These are phyloP conservation scores for Zymoseptoria crescenta DNA, from an alignment of 2,329 filamentous ascomycete genomes.

Conservation along the genomic window DNA sequence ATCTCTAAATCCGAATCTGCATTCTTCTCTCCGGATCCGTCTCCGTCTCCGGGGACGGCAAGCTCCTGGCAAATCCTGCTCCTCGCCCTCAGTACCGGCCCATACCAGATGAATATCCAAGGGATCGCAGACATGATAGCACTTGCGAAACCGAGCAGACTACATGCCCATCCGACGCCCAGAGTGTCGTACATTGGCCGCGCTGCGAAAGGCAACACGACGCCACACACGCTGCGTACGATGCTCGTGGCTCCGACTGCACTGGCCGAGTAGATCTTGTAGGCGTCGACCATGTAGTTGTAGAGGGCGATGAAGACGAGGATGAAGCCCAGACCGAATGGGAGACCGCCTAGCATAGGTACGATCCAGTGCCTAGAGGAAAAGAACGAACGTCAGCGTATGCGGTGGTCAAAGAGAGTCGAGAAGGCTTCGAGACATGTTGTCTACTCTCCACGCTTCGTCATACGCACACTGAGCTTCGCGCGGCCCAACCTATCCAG, in stretches of 20 bases:
- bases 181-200: conserved; percentile 56
- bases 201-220: conserved; percentile 44
- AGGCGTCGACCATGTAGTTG: conserved; percentile 44
- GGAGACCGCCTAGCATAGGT: conserved; percentile 43
- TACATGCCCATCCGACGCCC: conserved; percentile 60
- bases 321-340: conserved; percentile 43
- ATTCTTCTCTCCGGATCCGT: too few relatives aligned
- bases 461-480: conserved; percentile 31
- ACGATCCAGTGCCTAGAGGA: conserved; percentile 31
- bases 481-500: conserved; percentile 56
- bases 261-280: conserved; percentile 38
- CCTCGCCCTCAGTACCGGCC: conserved; percentile 46
- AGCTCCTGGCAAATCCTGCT: conserved; percentile 42
- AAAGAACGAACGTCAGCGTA: too few relatives aligned
- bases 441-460: too few relatives aligned
- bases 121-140: conserved; percentile 44
- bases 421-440: too few relatives aligned
- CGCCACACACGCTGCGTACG: conserved; percentile 54
- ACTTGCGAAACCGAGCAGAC: conserved; percentile 43
- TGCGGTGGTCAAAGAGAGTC: too few relatives aligned
- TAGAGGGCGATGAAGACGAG: conserved; percentile 40
- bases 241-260: conserved; percentile 24
- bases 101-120: conserved; percentile 51
- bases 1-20: too few relatives aligned
- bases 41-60: too few relatives aligned